phyloP scores from a whole-genome alignment of 495 filamentous ascomycete species.

The Hypoxylon cercidicola region DNA sequence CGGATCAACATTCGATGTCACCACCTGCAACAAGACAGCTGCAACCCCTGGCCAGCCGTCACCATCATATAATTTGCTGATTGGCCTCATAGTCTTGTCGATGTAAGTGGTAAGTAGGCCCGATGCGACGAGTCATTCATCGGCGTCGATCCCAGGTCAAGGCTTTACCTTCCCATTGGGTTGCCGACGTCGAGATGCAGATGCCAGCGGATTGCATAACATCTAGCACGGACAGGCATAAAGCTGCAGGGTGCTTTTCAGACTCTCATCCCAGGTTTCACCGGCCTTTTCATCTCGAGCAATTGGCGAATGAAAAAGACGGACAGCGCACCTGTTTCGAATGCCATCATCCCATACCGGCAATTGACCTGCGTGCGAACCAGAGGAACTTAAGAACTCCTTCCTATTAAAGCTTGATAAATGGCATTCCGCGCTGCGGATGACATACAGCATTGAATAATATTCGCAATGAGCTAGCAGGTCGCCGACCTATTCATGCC shows the following conservation, averaged over 20 bases:
- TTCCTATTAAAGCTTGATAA: slow-evolving; percentile 18
- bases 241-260: slow-evolving; percentile 18
- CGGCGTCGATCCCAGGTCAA: slow-evolving; percentile 2
- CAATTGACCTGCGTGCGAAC: slow-evolving; percentile 15
- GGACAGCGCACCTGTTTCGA: slow-evolving; percentile 31
- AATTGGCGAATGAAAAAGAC: slow-evolving; percentile 26
- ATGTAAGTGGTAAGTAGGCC: slow-evolving; percentile 17
- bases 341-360: slow-evolving; percentile 25
- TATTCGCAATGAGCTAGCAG: neutral
- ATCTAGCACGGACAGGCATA: slow-evolving; percentile 13
- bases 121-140: slow-evolving; percentile 23
- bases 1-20: slow-evolving; percentile 22
- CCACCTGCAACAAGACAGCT: slow-evolving; percentile 18
- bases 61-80: slow-evolving; percentile 26
- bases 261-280: slow-evolving; percentile 29
- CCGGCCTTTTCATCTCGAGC: slow-evolving; percentile 1
- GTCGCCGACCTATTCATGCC: neutral
- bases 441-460: neutral
- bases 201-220: slow-evolving; percentile 5
- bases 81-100: neutral
- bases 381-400: slow-evolving; percentile 2
- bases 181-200: neutral
- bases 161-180: slow-evolving; percentile 16
- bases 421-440: neutral
- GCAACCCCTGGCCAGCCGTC: slow-evolving; percentile 1